These are phyloP conservation scores for Hypomyces rosellus DNA, from an alignment of 2,329 filamentous ascomycete genomes.

Conservation along the genomic window DNA sequence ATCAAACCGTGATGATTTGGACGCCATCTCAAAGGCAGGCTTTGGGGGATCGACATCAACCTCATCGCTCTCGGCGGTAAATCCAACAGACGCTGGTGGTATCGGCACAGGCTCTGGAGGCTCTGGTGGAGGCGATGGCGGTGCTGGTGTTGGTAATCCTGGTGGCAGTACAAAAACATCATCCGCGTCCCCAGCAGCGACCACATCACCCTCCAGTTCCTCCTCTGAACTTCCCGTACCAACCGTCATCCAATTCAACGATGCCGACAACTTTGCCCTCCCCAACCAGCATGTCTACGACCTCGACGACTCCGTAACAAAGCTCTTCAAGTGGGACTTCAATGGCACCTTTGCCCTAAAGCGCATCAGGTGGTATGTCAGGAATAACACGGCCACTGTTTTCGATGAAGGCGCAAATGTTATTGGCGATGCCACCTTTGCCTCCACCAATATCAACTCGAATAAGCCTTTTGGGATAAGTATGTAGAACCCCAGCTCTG, in stretches of 20 bases:
- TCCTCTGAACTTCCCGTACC: neutral
- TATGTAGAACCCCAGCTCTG: neutral
- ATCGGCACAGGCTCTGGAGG: neutral
- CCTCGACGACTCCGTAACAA: neutral
- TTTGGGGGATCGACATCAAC: neutral
- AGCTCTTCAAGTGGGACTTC: slow-evolving; percentile 4
- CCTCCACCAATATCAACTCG: neutral
- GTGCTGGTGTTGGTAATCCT: neutral
- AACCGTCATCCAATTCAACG: slow-evolving; percentile 4
- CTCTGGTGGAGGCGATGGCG: neutral
- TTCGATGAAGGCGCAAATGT: neutral
- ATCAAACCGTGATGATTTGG: too few species aligned
- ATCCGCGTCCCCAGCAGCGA: neutral
- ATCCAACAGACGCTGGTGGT: neutral
- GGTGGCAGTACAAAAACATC: neutral
- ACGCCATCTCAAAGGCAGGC: too few species aligned
- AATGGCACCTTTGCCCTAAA: neutral
- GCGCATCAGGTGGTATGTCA: slow-evolving; percentile 3
- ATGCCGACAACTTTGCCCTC: neutral
- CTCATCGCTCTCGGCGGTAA: neutral
- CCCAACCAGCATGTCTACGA: neutral
- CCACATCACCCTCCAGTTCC: neutral
- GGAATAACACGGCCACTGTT: neutral
- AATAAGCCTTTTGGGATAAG: neutral
- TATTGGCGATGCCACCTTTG: neutral